Evolutionary conservation across 2,329 filamentous ascomycete species (phyloP).

Genomic region (Aspergillus sp.): DNA sequence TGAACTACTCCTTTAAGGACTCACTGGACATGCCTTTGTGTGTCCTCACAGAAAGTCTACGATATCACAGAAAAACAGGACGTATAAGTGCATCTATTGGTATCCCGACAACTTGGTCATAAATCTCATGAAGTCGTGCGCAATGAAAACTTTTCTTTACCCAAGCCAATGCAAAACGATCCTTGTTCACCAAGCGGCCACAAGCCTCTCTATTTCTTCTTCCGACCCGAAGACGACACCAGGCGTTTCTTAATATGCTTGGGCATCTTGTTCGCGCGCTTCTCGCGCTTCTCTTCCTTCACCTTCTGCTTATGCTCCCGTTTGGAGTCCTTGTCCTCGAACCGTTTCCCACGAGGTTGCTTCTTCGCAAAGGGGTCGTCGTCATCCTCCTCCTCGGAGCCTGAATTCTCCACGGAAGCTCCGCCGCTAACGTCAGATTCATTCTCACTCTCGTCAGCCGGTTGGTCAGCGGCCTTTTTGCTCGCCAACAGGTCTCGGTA

Average conservation of each 20-base stretch:
- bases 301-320: conserved; percentile 84
- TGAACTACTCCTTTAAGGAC: too few relatives aligned
- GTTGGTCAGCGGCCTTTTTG: conserved; percentile 40
- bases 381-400: conserved; percentile 48
- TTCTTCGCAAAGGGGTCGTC: conserved; percentile 60
- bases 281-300: conserved; percentile 93
- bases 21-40: too few relatives aligned
- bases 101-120: conserved; percentile 11
- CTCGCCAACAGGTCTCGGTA: conserved; percentile 83
- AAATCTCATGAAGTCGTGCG: conserved; percentile 29
- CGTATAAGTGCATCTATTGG: conserved; percentile 18
- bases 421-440: conserved; percentile 36
- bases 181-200: neutral
- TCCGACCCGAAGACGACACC: conserved; percentile 29
- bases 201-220: conserved; percentile 33
- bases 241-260: conserved; percentile 84
- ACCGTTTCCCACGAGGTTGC: conserved; percentile 74
- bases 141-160: conserved; percentile 14
- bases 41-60: too few relatives aligned
- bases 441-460: conserved; percentile 34
- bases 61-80: too few relatives aligned
- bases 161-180: conserved; percentile 5
- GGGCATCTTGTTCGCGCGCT: conserved; percentile 91
- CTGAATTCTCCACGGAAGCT: conserved; percentile 31
- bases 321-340: conserved; percentile 89